Conservation (phyloP, 2,329 filamentous ascomycete genomes). For the Ophiostoma angusticollis region DNA sequence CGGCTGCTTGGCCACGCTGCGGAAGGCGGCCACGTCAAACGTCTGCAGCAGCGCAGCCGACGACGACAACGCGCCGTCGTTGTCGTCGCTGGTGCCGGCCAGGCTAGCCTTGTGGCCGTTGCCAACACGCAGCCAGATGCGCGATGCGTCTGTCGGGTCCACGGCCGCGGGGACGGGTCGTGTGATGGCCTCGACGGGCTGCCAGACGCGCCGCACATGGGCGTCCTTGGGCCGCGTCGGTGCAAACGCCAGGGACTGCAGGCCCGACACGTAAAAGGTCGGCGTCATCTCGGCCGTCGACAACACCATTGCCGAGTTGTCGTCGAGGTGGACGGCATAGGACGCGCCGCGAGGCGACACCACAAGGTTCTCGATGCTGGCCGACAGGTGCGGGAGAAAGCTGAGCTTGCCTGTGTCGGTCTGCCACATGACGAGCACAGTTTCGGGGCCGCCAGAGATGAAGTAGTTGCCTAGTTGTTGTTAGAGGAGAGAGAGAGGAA, state of each 20-base stretch:
- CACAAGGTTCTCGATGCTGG: slow-evolving; percentile 70
- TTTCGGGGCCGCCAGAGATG: slow-evolving; percentile 84
- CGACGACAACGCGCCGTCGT: slow-evolving; percentile 18
- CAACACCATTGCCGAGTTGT: slow-evolving; percentile 83
- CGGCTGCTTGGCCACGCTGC: slow-evolving; percentile 74
- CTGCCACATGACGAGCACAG: slow-evolving; percentile 85
- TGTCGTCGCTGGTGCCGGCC: neutral
- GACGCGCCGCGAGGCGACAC: slow-evolving; percentile 68
- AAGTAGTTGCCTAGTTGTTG: slow-evolving; percentile 64
- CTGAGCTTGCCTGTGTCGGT: slow-evolving; percentile 73
- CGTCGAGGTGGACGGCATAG: slow-evolving; percentile 74
- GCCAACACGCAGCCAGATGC: slow-evolving; percentile 55
- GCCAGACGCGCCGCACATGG: slow-evolving; percentile 39
- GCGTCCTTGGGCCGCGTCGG: slow-evolving; percentile 38
- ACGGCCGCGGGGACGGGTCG: slow-evolving; percentile 46
- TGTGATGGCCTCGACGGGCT: slow-evolving; percentile 28
- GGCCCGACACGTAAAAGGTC: slow-evolving; percentile 68
- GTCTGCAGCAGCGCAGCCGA: slow-evolving; percentile 60
- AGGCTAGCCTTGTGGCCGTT: slow-evolving; percentile 39
- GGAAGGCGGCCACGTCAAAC: slow-evolving; percentile 69
- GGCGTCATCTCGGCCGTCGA: slow-evolving; percentile 84
- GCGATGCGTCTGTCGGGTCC: slow-evolving; percentile 48
- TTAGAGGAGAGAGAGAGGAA: slow-evolving; percentile 18
- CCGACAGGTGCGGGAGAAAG: slow-evolving; percentile 79
- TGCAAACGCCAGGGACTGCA: slow-evolving; percentile 53